Evolutionary conservation across 2,329 filamentous ascomycete genomes (phyloP).

Genomic region (Sclerotinia trifoliorum): DNA sequence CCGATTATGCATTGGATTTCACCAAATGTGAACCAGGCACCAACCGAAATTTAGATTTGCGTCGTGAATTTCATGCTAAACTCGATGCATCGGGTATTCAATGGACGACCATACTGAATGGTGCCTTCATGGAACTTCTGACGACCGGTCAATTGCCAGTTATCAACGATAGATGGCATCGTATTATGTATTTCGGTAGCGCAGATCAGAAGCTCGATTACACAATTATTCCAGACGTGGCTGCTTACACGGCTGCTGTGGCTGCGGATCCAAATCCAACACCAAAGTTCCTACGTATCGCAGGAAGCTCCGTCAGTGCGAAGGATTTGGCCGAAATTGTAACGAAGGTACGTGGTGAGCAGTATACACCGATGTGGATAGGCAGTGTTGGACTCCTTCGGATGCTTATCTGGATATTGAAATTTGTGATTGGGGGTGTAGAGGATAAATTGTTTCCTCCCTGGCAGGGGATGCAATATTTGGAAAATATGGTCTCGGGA

Average conservation of each 20-base stretch:
- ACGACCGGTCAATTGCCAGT: slow-evolving; percentile 14
- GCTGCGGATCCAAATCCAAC: slow-evolving; percentile 24
- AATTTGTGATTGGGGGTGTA: slow-evolving; percentile 22
- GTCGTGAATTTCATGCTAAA: slow-evolving; percentile 23
- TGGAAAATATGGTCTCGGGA: slow-evolving; percentile 25
- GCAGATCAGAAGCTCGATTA: slow-evolving; percentile 23
- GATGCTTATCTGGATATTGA: slow-evolving; percentile 16
- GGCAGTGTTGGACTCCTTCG: slow-evolving; percentile 23
- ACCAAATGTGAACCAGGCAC: slow-evolving; percentile 21
- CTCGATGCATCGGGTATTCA: slow-evolving; percentile 24
- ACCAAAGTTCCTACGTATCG: slow-evolving; percentile 24
- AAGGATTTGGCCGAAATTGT: slow-evolving; percentile 22
- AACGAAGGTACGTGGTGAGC: slow-evolving; percentile 19
- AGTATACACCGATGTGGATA: slow-evolving; percentile 23
- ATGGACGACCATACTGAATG: slow-evolving; percentile 25
- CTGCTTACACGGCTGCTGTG: slow-evolving; percentile 24
- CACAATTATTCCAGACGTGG: slow-evolving; percentile 20
- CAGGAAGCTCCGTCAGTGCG: slow-evolving; percentile 20
- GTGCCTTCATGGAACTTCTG: slow-evolving; percentile 24
- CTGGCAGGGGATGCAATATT: slow-evolving; percentile 26
- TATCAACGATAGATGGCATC: slow-evolving; percentile 24
- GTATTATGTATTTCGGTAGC: slow-evolving; percentile 23
- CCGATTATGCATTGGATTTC: slow-evolving; percentile 46
- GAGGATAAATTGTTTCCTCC: background rate
- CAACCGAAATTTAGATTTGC: slow-evolving; percentile 24